Evolutionary conservation across 228 moss, liverwort and hornwort species (phyloP), one percentile per base, ranked within the genome.

Genomic region (Sphagnum fallax): DNA sequence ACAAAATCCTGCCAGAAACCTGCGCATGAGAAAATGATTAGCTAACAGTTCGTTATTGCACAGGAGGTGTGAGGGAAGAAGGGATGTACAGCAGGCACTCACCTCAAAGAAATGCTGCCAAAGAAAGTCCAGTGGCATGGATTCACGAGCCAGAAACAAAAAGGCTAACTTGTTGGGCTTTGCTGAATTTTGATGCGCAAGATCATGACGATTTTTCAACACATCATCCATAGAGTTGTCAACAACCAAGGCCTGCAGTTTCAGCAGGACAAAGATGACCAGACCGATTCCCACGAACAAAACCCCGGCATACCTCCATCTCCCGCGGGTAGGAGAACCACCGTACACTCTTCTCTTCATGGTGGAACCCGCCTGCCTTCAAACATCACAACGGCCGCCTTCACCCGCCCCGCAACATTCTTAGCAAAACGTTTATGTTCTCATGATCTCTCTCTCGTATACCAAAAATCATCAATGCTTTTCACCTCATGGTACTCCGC

Each of bases 41-140:
- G 49, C 47, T 1, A 16, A 7, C 51, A 13, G 14, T n/a, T 6
- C 49, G 12, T 55, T n/a, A 47, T 11, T 7, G 6, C 8, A 15
- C 67, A 11, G 53, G 10, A 4, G 12, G 6, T 5, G 32, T 68
- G 53, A 7, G 8, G 9, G 0, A 64, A 52, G 8, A n/a, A 5
- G 15, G 32, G 53, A 68, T 32, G 50, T 51, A 10, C 4, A 68
- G 8, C 15, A 68, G 32, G 32, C 50, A 53, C 53, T 71, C 77
- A 98, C 96, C 91, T 82, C 63, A 66, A 96, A 96, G 62, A 96
- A 96, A 75, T 87, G 88, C 15, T 82, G 76, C 96, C 96, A 96
- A 6, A 96, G 82, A 65, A 93, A 84, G 63, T 96, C 96, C 6
- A 96, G 75, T 48, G 96, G 89, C 93, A 96, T 96, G 58, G 82